Conservation (phyloP, 2,329 filamentous ascomycete species). For the Pestalotiopsis sp. region DNA sequence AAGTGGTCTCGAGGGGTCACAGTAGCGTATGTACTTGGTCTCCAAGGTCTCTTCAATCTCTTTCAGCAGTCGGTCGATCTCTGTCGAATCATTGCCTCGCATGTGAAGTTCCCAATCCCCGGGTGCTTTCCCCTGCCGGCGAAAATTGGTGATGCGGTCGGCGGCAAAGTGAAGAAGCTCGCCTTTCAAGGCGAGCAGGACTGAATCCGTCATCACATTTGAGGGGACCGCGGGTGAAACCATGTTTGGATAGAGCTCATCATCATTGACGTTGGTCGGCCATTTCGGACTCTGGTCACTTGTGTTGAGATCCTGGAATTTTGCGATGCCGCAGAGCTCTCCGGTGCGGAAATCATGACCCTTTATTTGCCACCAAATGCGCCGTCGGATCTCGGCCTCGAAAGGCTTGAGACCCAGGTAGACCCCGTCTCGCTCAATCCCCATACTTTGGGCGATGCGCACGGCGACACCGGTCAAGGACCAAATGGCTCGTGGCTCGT, state of each 20-base stretch:
- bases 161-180: conserved; percentile 16
- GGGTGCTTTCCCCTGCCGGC: conserved; percentile 26
- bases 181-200: conserved; percentile 26
- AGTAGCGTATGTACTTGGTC: conserved; percentile 45
- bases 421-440: conserved; percentile 50
- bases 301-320: background rate
- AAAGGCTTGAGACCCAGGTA: conserved; percentile 38
- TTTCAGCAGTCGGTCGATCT: conserved; percentile 33
- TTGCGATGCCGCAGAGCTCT: conserved; percentile 11
- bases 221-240: conserved; percentile 30
- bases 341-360: conserved; percentile 8
- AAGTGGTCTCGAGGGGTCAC: conserved; percentile 37
- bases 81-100: conserved; percentile 12
- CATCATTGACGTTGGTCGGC: conserved; percentile 38
- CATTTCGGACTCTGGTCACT: background rate
- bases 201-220: conserved; percentile 36
- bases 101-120: conserved; percentile 4
- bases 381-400: conserved; percentile 57
- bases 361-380: conserved; percentile 52
- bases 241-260: conserved; percentile 40
- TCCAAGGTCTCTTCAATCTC: conserved; percentile 45
- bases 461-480: conserved; percentile 52
- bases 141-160: conserved; percentile 41
- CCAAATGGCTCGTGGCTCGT: conserved; percentile 53
- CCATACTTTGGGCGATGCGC: conserved; percentile 56